Evolutionary conservation across 83 land plant genomes (phyloP), one percentile per base, ranked within the genome.

Genomic region (Thuja plicata): DNA sequence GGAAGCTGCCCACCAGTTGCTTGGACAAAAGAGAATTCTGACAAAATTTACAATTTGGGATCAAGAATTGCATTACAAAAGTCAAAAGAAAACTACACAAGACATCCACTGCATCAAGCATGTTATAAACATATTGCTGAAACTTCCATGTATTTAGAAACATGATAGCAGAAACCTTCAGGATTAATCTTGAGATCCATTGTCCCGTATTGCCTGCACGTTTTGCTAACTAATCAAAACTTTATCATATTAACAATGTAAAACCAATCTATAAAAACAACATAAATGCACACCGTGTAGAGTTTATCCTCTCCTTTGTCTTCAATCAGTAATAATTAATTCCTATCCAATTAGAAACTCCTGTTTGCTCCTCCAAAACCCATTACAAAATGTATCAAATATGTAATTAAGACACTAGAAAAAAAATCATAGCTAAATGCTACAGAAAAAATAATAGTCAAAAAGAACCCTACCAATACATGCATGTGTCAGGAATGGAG

Each of bases 1-100:
- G n/a, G 71, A 66, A 66, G 71, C 71, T 66, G 71, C 71, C 71
- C 71, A 27, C 71, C 71, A 66, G 71, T 66, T 66, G n/a, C 71
- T 66, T 66, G 71, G 71, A 66, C 71, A 66, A 66, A 24, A 66
- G 71, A 66, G 71, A 30, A 66, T 21, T 66, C 71, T 66, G 71
- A 66, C 71, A 66, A 66, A 66, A 66, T 66, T 43, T 66, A 66
- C 71, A 66, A 27, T 27, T 27, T 66, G 71, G 27, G 71, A 66
- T 66, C n/a, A 66, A 66, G 71, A 66, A 21, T 66, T 21, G 71
- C 30, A 66, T 24, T 24, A 24, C 10, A 27, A 27, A 24, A 66
- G 8, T 24, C 71, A 66, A 66, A 66, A 66, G 71, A 66, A 66
- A 24, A 66, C 71, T 66, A 27, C 71, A 27, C 6, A 66, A 27